Base-by-base conservation (phyloP, 164 flowering plant genomes). In the Taxillus chinensis region DNA sequence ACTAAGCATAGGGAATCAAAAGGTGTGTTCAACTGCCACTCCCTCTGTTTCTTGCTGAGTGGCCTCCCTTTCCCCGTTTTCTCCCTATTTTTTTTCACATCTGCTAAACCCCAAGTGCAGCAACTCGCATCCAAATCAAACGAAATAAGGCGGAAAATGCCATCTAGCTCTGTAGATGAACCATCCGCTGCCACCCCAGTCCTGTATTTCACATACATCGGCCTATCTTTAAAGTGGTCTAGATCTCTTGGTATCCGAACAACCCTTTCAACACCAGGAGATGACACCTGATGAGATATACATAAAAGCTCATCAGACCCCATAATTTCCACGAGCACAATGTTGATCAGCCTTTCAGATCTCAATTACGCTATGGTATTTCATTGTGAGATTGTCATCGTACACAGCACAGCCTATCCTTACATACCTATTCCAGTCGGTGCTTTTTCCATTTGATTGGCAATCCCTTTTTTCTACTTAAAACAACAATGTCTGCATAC, bases 21-120 rank as follows among this genome's bases (percentile, higher is more conserved):
- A 27, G 92, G 75, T 8, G 88, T 86, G 43, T 65, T 68, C 67
- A 87, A 71, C 60, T 85, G 85, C 95, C 95, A 92, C 38, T 89
- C 91, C 52, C 82, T 74, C 67, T 87, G 95, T 67, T 89, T 92
- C 74, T 83, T 89, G 81, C 78, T 92, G 38, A 92, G 77, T 8
- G 93, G 95, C 69, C 95, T 87, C 62, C 98, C 98, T 71, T 92
- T 92, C 17, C 98, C 98, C 5, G 92, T 77, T 57, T 86, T 84
- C 52, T 80, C 92, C 77, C 95, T 83, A 67, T 92, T 92, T 48
- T 70, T 60, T 75, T 71, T 87, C 64, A 92, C 96, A 74, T 92
- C 85, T 53, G 98, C 98, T 62, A 86, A 62, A 59, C 90, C 83
- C 98, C 95, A 92, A 45, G 79, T 79, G 77, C 96, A 89, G 69